phyloP scores from a whole-genome alignment of 179 eudicot species.

The Silene vulgaris region DNA sequence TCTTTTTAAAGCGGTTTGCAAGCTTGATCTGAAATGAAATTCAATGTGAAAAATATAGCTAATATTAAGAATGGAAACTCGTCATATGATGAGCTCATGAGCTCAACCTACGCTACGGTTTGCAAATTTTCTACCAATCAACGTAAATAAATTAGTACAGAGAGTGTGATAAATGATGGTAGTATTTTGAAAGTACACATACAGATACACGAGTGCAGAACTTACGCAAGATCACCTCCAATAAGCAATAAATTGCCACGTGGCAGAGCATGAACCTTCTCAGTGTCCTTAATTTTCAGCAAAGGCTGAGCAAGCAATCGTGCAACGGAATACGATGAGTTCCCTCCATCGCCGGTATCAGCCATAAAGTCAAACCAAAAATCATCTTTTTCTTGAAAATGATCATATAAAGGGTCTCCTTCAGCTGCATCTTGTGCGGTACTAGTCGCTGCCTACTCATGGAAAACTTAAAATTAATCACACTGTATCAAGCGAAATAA shows the following conservation, averaged over 20 bases:
- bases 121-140: not conserved
- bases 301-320: slow-evolving; percentile 87
- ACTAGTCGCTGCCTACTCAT: slow-evolving; percentile 81
- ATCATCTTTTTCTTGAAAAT: slow-evolving; percentile 70
- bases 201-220: not conserved
- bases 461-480: slow-evolving; percentile 13
- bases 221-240: slow-evolving; percentile 99
- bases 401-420: slow-evolving; percentile 73
- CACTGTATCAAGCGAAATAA: not conserved
- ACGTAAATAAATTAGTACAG: too few relatives aligned
- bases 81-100: not conserved
- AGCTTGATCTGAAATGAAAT: not conserved
- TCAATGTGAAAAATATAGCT: not conserved
- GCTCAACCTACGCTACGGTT: not conserved
- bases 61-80: not conserved
- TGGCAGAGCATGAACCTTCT: slow-evolving; percentile 34
- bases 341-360: slow-evolving; percentile 99
- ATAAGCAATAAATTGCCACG: slow-evolving; percentile 80
- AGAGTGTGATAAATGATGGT: too few relatives aligned
- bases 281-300: slow-evolving; percentile 34
- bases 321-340: slow-evolving; percentile 83
- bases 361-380: slow-evolving; percentile 99
- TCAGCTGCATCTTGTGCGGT: slow-evolving; percentile 56
- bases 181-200: not conserved
- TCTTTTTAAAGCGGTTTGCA: not conserved